Evolutionary conservation across 2,329 filamentous ascomycete genomes (phyloP).

Genomic region (Diaporthe ampelina): DNA sequence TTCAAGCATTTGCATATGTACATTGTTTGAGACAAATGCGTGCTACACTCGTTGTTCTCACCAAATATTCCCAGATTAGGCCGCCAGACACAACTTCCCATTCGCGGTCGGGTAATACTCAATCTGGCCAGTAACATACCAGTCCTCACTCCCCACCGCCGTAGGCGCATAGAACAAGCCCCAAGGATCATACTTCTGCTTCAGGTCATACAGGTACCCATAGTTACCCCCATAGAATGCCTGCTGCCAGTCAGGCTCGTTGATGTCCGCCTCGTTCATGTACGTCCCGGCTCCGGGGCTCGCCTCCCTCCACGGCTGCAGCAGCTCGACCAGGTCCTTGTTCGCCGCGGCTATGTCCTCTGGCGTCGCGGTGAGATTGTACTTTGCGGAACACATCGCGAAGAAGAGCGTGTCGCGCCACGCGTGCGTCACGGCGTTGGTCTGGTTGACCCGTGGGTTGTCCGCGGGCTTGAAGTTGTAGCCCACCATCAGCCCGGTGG

Average conservation of each 20-base stretch:
- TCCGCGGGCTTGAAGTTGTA: constrained; percentile 48
- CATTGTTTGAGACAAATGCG: background rate
- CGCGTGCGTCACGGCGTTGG: constrained; percentile 62
- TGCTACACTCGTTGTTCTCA: background rate
- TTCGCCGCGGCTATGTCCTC: constrained; percentile 45
- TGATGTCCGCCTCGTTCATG: constrained; percentile 37
- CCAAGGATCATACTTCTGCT: constrained; percentile 42
- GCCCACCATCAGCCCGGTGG: constrained; percentile 48
- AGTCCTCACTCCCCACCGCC: constrained; percentile 36
- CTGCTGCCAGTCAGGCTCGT: constrained; percentile 41
- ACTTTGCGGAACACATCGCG: constrained; percentile 50
- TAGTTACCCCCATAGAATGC: constrained; percentile 45
- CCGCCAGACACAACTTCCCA: constrained; percentile 32
- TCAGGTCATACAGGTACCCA: constrained; percentile 38
- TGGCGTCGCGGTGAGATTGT: constrained; percentile 2
- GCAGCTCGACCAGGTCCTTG: constrained; percentile 43
- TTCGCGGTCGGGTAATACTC: constrained; percentile 37
- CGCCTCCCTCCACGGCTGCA: constrained; percentile 47
- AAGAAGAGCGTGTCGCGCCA: constrained; percentile 60
- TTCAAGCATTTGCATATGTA: background rate
- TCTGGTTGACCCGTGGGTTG: constrained; percentile 48
- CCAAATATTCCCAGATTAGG: background rate
- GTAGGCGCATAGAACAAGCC: constrained; percentile 40
- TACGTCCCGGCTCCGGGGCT: constrained; percentile 45
- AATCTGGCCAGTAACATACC: constrained; percentile 35